A percentile compares a stretch with the other conserved stretches of the same genome.
phyloP scores from a whole-genome alignment of 75 land plant species.

The Picea sitchensis region DNA sequence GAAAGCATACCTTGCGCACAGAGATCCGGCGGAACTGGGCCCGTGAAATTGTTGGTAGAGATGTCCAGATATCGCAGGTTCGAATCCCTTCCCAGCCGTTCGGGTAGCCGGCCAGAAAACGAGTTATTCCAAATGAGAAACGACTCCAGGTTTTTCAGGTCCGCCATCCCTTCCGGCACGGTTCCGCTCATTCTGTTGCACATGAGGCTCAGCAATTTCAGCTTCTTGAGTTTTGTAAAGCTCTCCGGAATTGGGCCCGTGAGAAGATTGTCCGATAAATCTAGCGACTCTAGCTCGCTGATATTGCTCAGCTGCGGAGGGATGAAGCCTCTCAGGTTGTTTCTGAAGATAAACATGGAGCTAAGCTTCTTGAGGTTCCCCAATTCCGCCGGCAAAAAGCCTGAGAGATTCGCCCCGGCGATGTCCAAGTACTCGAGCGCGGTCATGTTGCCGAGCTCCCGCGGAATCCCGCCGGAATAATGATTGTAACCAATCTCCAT shows the following conservation, averaged over 20 bases:
- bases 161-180: conserved; percentile 45
- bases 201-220: conserved; percentile 62
- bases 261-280: conserved; percentile 63
- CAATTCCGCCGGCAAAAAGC: conserved; percentile 33
- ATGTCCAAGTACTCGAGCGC: conserved; percentile 59
- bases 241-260: conserved; percentile 61
- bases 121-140: conserved; percentile 65
- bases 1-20: conserved; percentile 44
- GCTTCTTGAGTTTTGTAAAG: conserved; percentile 48
- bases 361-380: conserved; percentile 38
- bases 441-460: conserved; percentile 60
- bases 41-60: conserved; percentile 54
- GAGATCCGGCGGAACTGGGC: conserved; percentile 49
- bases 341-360: conserved; percentile 55
- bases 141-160: conserved; percentile 43
- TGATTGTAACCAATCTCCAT: conserved; percentile 73
- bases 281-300: conserved; percentile 44
- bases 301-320: conserved; percentile 30
- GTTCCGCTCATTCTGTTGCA: conserved; percentile 52
- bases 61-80: conserved; percentile 55
- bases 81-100: conserved; percentile 37
- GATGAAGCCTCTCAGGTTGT: conserved; percentile 17
- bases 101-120: conserved; percentile 55
- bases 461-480: conserved; percentile 48
- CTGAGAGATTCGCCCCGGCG: conserved; percentile 62